Evolutionary conservation across 2,329 filamentous ascomycete genomes (phyloP).

Genomic region (Trichoderma sp.): DNA sequence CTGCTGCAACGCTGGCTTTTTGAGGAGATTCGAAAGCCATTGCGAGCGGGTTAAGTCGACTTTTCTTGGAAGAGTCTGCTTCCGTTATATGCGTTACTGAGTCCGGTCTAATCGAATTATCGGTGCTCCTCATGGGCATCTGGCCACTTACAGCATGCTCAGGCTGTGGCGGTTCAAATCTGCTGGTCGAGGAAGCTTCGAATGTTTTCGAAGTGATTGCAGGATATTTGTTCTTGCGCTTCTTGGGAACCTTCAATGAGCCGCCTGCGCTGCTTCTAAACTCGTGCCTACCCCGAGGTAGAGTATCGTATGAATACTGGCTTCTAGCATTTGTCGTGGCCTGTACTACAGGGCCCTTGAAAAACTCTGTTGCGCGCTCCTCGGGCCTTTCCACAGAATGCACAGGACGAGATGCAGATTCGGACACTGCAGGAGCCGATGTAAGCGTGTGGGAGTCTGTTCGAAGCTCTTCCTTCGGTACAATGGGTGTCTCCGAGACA

Average conservation of each 20-base stretch:
- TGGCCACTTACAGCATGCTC: slow-evolving; percentile 27
- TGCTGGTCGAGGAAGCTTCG: not conserved
- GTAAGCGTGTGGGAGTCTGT: not conserved
- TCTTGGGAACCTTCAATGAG: slow-evolving; percentile 39
- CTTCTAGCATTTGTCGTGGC: not conserved
- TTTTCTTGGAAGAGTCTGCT: slow-evolving; percentile 8
- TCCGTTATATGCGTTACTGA: not conserved
- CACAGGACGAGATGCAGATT: not conserved
- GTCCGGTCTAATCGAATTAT: not conserved
- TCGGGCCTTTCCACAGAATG: slow-evolving; percentile 28
- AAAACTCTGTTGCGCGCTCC: slow-evolving; percentile 1
- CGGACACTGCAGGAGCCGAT: not conserved
- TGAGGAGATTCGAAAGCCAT: slow-evolving; percentile 18
- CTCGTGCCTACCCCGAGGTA: slow-evolving; percentile 26
- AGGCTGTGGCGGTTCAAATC: slow-evolving; percentile 24
- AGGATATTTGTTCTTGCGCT: slow-evolving; percentile 31
- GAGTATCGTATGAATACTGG: slow-evolving; percentile 18
- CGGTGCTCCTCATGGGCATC: not conserved
- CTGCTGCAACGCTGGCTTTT: not conserved
- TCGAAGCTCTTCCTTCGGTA: not conserved
- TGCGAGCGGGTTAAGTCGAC: slow-evolving; percentile 24
- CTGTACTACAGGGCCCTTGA: not conserved
- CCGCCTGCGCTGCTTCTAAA: slow-evolving; percentile 38
- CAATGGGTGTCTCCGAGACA: not conserved
- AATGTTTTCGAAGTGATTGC: slow-evolving; percentile 5